Percentiles rank a stretch among this genome's conserved stretches.
Evolutionary conservation across 805 yeast species (phyloP).

Genomic region (Myxozyma melibiosi): DNA sequence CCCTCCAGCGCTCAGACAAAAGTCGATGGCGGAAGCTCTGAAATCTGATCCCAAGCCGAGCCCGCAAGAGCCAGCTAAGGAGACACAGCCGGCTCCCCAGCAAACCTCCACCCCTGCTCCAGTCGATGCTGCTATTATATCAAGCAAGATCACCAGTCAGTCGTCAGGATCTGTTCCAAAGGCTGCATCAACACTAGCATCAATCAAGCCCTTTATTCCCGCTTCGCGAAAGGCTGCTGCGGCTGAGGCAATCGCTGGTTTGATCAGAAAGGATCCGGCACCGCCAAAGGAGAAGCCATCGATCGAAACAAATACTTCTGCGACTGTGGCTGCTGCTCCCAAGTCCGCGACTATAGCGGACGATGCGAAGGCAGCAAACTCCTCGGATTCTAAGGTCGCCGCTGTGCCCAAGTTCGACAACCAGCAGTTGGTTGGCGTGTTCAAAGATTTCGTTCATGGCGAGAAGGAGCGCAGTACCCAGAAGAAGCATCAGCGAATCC

Average conservation of each 20-base stretch:
- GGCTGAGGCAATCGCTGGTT: conserved; percentile 9
- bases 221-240: conserved; percentile 8
- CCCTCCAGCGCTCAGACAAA: conserved; percentile 20
- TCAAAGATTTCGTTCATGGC: conserved; percentile 40
- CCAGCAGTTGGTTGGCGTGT: conserved; percentile 39
- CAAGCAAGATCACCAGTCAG: conserved; percentile 14
- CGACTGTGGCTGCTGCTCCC: background rate
- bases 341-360: background rate
- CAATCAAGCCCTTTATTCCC: conserved; percentile 1
- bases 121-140: conserved; percentile 28
- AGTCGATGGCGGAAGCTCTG: conserved; percentile 8
- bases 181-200: background rate
- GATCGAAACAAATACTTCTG: background rate
- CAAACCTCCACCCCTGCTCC: conserved; percentile 27
- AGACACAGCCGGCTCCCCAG: conserved; percentile 13
- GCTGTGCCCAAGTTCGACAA: background rate
- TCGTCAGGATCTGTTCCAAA: background rate
- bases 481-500: conserved; percentile 39
- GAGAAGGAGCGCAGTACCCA: conserved; percentile 40
- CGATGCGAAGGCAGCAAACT: background rate
- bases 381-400: background rate
- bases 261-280: conserved; percentile 1
- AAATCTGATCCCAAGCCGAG: background rate
- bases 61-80: conserved; percentile 7
- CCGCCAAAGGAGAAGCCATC: background rate